phyloP scores from a whole-genome alignment of 2,329 filamentous ascomycete species.

The Juglanconis oblonga region DNA sequence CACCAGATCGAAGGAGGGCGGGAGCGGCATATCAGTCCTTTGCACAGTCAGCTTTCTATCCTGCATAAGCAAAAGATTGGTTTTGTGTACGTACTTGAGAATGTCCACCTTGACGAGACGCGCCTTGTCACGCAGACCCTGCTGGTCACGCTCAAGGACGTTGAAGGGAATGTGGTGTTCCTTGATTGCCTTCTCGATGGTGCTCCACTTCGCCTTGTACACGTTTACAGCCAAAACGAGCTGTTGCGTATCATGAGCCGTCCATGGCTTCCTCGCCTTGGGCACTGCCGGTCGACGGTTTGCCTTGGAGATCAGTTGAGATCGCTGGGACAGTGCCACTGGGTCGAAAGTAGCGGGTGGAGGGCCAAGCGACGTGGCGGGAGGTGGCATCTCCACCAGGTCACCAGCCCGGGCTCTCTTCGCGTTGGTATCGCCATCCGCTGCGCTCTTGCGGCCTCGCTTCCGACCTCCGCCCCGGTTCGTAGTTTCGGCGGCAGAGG shows the following conservation, averaged over 20 bases:
- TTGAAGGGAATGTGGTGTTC: conserved; percentile 36
- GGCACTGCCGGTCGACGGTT: conserved; percentile 29
- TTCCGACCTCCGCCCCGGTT: conserved; percentile 6
- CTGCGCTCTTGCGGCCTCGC: conserved; percentile 12
- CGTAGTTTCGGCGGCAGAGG: background rate
- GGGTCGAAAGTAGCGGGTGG: conserved; percentile 20
- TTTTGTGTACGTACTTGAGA: conserved; percentile 34
- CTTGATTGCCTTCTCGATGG: conserved; percentile 31
- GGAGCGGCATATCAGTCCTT: conserved; percentile 41
- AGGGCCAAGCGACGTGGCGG: background rate
- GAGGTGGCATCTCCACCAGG: conserved; percentile 10
- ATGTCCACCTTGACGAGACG: conserved; percentile 53
- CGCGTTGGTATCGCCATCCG: background rate
- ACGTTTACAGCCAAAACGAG: conserved; percentile 42
- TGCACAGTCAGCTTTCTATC: background rate
- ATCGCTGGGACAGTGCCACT: conserved; percentile 24
- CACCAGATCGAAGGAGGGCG: conserved; percentile 48
- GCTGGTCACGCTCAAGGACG: conserved; percentile 44
- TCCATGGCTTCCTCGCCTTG: conserved; percentile 40
- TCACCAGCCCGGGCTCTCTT: conserved; percentile 14
- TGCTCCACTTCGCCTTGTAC: conserved; percentile 37
- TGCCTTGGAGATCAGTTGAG: conserved; percentile 25
- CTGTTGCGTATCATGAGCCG: conserved; percentile 34
- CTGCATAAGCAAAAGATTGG: background rate
- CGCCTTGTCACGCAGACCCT: conserved; percentile 57